These are phyloP conservation scores for Fistulifera pelliculosa DNA, from an alignment of 108 stramenopile genomes.

Conservation along the genomic window DNA sequence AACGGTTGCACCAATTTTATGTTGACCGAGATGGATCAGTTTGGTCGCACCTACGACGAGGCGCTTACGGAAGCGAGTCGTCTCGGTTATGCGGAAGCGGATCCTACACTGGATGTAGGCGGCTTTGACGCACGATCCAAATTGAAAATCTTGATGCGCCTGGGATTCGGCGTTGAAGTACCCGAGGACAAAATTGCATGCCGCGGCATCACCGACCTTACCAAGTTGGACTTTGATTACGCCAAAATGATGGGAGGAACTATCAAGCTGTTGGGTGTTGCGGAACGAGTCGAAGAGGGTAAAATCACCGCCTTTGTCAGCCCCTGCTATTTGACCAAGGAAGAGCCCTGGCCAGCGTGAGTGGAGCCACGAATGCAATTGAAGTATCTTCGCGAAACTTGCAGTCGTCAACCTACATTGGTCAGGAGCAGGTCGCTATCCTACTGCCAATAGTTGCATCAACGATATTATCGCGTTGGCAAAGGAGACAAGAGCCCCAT, in stretches of 20 bases:
- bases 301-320: slow-evolving; percentile 75
- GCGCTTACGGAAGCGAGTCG: slow-evolving; percentile 80
- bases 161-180: slow-evolving; percentile 81
- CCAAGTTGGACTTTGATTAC: slow-evolving; percentile 82
- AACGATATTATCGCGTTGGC: slow-evolving; percentile 81
- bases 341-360: slow-evolving; percentile 68
- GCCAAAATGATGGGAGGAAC: slow-evolving; percentile 87
- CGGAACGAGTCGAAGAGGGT: slow-evolving; percentile 40
- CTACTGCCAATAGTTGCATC: slow-evolving; percentile 78
- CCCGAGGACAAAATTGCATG: slow-evolving; percentile 76
- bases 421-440: slow-evolving; percentile 86
- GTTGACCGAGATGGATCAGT: slow-evolving; percentile 93
- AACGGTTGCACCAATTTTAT: slow-evolving; percentile 99
- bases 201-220: slow-evolving; percentile 76
- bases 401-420: slow-evolving; percentile 64
- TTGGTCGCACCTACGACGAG: slow-evolving; percentile 84
- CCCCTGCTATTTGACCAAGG: slow-evolving; percentile 69
- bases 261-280: slow-evolving; percentile 79
- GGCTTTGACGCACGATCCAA: slow-evolving; percentile 87
- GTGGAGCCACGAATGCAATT: slow-evolving; percentile 80
- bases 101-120: slow-evolving; percentile 89
- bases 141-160: slow-evolving; percentile 79
- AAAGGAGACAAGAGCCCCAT: slow-evolving; percentile 55
- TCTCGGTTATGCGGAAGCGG: slow-evolving; percentile 92
- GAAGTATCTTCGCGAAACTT: slow-evolving; percentile 73